A percentile compares a stretch with the other conserved stretches of the same genome.
Evolutionary conservation across 768 basidiomycete species (phyloP).

Genomic region (Mycena pura): DNA sequence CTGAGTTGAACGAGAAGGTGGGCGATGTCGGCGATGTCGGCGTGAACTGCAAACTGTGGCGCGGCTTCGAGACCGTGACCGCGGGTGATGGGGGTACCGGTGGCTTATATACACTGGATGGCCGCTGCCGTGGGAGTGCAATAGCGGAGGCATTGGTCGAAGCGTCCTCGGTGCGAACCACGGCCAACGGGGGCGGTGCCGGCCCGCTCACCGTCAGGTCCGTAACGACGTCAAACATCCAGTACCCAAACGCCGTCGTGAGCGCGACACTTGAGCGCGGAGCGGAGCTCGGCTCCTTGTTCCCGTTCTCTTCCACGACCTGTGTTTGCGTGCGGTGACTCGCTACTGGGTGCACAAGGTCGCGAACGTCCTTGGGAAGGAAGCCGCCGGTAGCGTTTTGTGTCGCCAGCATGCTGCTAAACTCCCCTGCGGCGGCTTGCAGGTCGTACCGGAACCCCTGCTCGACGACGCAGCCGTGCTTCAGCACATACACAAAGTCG

Average conservation of each 20-base stretch:
- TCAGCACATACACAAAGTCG: conserved; percentile 84
- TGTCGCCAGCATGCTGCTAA: conserved; percentile 55
- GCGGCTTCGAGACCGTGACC: conserved; percentile 41
- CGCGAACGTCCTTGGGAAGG: conserved; percentile 45
- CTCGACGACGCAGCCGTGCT: conserved; percentile 67
- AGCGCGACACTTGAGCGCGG: conserved; percentile 50
- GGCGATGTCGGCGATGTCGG: conserved; percentile 62
- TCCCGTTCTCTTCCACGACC: conserved; percentile 54
- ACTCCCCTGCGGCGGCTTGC: conserved; percentile 59
- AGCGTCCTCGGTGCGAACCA: conserved; percentile 36
- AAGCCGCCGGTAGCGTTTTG: conserved; percentile 60
- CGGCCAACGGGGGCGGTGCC: conserved; percentile 26
- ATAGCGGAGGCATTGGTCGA: conserved; percentile 36
- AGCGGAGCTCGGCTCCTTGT: conserved; percentile 37
- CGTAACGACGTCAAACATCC: conserved; percentile 85
- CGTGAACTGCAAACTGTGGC: conserved; percentile 70
- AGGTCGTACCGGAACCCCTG: conserved; percentile 77
- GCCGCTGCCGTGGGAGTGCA: conserved; percentile 37
- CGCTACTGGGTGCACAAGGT: conserved; percentile 28
- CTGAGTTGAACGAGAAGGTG: conserved; percentile 32
- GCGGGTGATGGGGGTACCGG: conserved; percentile 31
- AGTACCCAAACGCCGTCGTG: conserved; percentile 63
- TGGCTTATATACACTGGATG: conserved; percentile 43
- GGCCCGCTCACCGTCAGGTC: conserved; percentile 51
- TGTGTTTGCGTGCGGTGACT: conserved; percentile 53